Evolutionary conservation across 768 basidiomycete genomes (phyloP).

Genomic region (Pisolithus microcarpus): DNA sequence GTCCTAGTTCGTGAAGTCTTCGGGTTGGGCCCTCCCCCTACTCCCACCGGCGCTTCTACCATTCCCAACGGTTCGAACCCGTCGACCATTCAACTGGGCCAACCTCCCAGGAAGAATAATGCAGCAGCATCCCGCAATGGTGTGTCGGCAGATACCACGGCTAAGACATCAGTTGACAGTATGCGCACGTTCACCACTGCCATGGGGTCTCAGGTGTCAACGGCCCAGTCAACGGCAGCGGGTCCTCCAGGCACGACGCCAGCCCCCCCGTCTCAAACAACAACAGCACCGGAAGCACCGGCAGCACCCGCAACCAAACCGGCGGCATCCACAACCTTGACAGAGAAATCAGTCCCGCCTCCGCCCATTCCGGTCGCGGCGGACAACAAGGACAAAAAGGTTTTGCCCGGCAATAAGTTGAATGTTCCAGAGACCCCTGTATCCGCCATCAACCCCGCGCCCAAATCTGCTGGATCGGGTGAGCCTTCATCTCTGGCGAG

Average conservation of each 20-base stretch:
- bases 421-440: background rate
- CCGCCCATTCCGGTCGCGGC: background rate
- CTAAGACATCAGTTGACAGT: conserved; percentile 17
- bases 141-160: conserved; percentile 21
- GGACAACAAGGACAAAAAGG: conserved; percentile 7
- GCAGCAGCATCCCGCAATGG: conserved; percentile 19
- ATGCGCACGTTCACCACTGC: conserved; percentile 13
- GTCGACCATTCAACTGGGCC: conserved; percentile 16
- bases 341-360: background rate
- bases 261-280: background rate
- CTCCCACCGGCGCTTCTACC: conserved; percentile 2
- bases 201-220: conserved; percentile 9
- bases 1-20: conserved; percentile 24
- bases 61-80: background rate
- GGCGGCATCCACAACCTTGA: background rate
- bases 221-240: background rate
- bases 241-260: background rate
- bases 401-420: background rate
- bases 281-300: background rate
- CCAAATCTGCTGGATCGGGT: conserved; percentile 17
- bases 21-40: conserved; percentile 18
- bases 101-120: conserved; percentile 17
- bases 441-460: background rate
- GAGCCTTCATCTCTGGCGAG: conserved; percentile 28
- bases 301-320: background rate